Base-by-base conservation (phyloP, 2,329 filamentous ascomycete genomes). In the Lachnellula cervina region DNA sequence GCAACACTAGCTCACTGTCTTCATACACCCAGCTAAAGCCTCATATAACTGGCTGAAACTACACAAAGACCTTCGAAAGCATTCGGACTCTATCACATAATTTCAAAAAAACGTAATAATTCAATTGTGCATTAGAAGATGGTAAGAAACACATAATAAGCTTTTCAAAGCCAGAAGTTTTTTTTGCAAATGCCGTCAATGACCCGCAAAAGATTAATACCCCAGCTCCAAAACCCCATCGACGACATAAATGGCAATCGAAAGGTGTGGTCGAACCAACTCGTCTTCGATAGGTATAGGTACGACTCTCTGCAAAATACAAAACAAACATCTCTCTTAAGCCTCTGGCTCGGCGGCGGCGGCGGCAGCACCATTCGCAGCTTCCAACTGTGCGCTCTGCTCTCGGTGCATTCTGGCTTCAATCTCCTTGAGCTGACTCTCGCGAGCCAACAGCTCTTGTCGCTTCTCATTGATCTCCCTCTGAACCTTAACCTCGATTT, bases 391-490 rank as follows among this genome's bases (percentile, higher is more conserved):
- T 49, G 79, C 77, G 70, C 82, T 86, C 62, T 86, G 81, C 77
- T 96, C 90, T 72, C 92, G 86, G 71, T 92, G 87, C 93, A 97
- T 97, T 71, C 93, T 88, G 61, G 92, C 93, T 77, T 97, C 93
- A 72, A 99, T 97, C 80, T 99, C 94, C 76, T 94, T 93, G 68
- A 99, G 85, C 79, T 99, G 94, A 70, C 91, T 96, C 80, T 99
- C 94, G 74, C 94, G 91, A 63, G 94, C 94, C 76, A 99, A 74
- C 60, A 99, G 83, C 77, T 99, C 94, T 79, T 99, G 94, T 78
- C 94, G 87, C 85, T 99, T 99, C 84, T 97, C 94, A 78, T 97
- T 96, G 80, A 99, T 99, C 77, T 99, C 94, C 72, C 94, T 90
- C 80, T 99, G 94, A 62, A 99, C 94, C 87, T 99, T 99, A 80